Conservation (phyloP, 2,329 filamentous ascomycete genomes). For the Drechslera avenae region DNA sequence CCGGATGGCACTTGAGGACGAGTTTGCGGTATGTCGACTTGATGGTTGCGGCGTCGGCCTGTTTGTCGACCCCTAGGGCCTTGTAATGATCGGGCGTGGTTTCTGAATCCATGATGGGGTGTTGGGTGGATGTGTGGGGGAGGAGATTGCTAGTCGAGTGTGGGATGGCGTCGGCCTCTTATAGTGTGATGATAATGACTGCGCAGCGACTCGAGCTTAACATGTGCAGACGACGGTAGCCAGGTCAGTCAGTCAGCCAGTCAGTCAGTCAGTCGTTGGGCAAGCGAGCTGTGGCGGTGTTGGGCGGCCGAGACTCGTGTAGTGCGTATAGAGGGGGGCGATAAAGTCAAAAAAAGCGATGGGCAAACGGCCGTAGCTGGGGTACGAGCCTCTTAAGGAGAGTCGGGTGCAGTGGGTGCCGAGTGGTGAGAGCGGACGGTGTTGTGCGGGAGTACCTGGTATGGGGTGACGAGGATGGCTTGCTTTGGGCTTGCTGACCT, state of each 20-base stretch:
- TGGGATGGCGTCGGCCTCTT: slow-evolving; percentile 14
- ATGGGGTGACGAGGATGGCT: slow-evolving; percentile 22
- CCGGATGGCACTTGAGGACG: slow-evolving; percentile 85
- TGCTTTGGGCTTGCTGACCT: slow-evolving; percentile 18
- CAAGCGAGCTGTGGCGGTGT: slow-evolving; percentile 26
- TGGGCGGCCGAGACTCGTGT: slow-evolving; percentile 27
- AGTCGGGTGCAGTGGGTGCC: slow-evolving; percentile 9
- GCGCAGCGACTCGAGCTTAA: slow-evolving; percentile 16
- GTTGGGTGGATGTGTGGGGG: neutral
- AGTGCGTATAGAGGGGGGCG: slow-evolving; percentile 4
- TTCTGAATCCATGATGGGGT: slow-evolving; percentile 57
- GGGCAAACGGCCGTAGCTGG: slow-evolving; percentile 4
- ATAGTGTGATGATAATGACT: slow-evolving; percentile 16
- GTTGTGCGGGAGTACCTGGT: slow-evolving; percentile 14
- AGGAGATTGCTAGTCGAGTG: slow-evolving; percentile 7
- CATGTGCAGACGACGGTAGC: slow-evolving; percentile 19
- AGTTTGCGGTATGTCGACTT: slow-evolving; percentile 83
- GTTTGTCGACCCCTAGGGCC: slow-evolving; percentile 72
- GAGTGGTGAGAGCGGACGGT: slow-evolving; percentile 13
- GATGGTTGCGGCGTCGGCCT: slow-evolving; percentile 73
- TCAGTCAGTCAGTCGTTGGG: slow-evolving; percentile 5
- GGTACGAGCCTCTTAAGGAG: slow-evolving; percentile 14
- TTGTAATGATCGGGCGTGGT: slow-evolving; percentile 76
- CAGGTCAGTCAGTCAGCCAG: neutral
- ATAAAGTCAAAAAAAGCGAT: slow-evolving; percentile 10